A percentile compares a stretch with the other conserved stretches of the same genome.
Evolutionary conservation across 352 stramenopile species (phyloP).

Genomic region (Pythium aristosporum): DNA sequence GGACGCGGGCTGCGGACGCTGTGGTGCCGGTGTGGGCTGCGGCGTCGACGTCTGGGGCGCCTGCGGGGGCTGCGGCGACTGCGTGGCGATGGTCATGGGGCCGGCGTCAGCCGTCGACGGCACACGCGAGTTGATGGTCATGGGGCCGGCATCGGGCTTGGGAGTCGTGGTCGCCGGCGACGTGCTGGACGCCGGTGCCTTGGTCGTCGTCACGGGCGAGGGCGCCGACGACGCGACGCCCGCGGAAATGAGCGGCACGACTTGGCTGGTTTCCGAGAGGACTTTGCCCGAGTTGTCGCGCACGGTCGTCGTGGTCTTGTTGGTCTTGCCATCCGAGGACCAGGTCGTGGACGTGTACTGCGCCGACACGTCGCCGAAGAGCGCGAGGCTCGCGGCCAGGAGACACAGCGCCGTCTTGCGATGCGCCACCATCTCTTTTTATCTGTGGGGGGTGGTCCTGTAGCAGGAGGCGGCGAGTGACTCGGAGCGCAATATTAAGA

Average conservation of each 20-base stretch:
- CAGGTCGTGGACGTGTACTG: constrained; percentile 6
- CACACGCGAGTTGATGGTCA: background rate
- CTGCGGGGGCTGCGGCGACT: constrained; percentile 6
- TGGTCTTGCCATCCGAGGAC: constrained; percentile 6
- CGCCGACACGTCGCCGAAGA: background rate
- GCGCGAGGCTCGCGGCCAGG: background rate
- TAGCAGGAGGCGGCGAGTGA: background rate
- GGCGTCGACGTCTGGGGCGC: constrained; percentile 6
- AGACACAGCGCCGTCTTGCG: constrained; percentile 2
- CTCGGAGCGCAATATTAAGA: background rate
- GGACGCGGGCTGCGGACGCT: constrained; percentile 5
- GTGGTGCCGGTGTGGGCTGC: constrained; percentile 6
- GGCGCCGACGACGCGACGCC: background rate
- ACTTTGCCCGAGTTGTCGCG: background rate
- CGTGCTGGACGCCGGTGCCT: background rate
- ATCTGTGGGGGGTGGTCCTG: background rate
- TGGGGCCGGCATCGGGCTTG: constrained; percentile 4
- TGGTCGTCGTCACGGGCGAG: background rate
- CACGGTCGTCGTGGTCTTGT: constrained; percentile 9
- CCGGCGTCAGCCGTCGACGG: constrained; percentile 4
- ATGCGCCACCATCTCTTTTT: background rate
- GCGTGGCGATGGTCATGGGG: constrained; percentile 16
- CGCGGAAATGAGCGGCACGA: background rate
- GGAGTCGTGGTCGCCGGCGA: background rate
- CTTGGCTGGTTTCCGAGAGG: background rate